These are phyloP conservation scores for Gracilaria vermiculophylla DNA, from an alignment of 23 red algal species.

Conservation along the genomic window DNA sequence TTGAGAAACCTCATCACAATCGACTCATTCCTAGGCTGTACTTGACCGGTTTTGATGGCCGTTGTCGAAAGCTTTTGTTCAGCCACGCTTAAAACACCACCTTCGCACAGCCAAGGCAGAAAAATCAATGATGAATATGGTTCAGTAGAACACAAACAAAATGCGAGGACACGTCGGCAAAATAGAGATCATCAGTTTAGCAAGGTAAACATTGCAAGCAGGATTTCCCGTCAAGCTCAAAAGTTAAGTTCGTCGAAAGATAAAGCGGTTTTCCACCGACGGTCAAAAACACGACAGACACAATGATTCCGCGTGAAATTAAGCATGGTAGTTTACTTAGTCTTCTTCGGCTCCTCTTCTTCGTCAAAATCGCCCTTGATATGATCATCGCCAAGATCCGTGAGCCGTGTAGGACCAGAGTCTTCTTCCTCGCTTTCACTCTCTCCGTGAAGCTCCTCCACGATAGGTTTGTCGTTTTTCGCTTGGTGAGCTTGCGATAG, in stretches of 20 bases:
- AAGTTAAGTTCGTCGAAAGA: neutral
- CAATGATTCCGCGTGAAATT: neutral
- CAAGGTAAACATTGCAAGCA: neutral
- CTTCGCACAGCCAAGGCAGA: no score
- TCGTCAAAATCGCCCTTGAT: conserved; percentile 66
- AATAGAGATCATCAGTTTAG: neutral
- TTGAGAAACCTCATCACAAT: no score
- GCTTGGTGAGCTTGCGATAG: neutral
- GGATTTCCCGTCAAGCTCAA: neutral
- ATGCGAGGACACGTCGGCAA: neutral
- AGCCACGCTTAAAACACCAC: no score
- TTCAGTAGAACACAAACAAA: neutral
- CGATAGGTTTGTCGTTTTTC: neutral
- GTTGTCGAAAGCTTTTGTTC: no score
- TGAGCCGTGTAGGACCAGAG: neutral
- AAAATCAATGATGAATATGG: no score
- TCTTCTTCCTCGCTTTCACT: conserved; percentile 48
- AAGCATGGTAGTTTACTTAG: neutral
- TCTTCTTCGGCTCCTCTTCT: conserved; percentile 55
- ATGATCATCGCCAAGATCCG: conserved; percentile 34
- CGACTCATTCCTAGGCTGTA: no score
- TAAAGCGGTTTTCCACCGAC: neutral
- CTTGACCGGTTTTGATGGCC: no score
- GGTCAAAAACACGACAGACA: neutral
- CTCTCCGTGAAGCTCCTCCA: conserved; percentile 41